These are phyloP conservation scores for Leccinum boreale DNA, from an alignment of 768 basidiomycete species.

Conservation along the genomic window DNA sequence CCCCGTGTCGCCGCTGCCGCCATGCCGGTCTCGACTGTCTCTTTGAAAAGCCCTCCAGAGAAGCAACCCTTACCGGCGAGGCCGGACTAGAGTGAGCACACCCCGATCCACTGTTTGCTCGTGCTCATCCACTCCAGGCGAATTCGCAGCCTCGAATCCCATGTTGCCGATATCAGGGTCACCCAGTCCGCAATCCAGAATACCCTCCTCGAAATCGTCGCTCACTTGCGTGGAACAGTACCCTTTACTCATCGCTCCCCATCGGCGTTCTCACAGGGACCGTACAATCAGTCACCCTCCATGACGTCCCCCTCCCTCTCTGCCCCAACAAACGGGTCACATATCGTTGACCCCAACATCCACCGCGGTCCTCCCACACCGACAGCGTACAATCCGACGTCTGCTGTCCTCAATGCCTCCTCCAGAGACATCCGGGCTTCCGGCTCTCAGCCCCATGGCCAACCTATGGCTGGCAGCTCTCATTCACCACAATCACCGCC, in stretches of 20 bases:
- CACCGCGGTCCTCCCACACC: constrained; percentile 32
- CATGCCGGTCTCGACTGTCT: constrained; percentile 89
- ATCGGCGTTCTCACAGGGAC: constrained; percentile 45
- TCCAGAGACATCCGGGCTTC: constrained; percentile 34
- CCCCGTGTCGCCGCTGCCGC: constrained; percentile 92
- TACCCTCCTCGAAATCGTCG: constrained; percentile 75
- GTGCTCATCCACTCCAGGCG: constrained; percentile 51
- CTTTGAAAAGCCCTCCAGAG: constrained; percentile 90
- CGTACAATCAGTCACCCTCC: constrained; percentile 67
- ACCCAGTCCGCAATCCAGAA: constrained; percentile 74
- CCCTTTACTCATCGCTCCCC: constrained; percentile 58
- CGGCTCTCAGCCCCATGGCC: constrained; percentile 33
- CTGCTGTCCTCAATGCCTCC: constrained; percentile 23
- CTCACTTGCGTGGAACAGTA: constrained; percentile 62
- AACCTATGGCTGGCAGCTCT: constrained; percentile 38
- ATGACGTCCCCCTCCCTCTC: constrained; percentile 47
- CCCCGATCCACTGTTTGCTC: not conserved
- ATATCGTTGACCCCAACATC: constrained; percentile 19
- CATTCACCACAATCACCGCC: constrained; percentile 43
- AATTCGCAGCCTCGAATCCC: constrained; percentile 82
- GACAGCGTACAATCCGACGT: constrained; percentile 23
- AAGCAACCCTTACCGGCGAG: constrained; percentile 84
- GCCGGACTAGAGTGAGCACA: constrained; percentile 79
- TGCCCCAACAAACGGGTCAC: constrained; percentile 37
- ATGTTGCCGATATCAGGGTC: constrained; percentile 79